These are phyloP conservation scores for Ascocoryne sarcoides DNA, from an alignment of 2,329 filamentous ascomycete species.

Conservation along the genomic window DNA sequence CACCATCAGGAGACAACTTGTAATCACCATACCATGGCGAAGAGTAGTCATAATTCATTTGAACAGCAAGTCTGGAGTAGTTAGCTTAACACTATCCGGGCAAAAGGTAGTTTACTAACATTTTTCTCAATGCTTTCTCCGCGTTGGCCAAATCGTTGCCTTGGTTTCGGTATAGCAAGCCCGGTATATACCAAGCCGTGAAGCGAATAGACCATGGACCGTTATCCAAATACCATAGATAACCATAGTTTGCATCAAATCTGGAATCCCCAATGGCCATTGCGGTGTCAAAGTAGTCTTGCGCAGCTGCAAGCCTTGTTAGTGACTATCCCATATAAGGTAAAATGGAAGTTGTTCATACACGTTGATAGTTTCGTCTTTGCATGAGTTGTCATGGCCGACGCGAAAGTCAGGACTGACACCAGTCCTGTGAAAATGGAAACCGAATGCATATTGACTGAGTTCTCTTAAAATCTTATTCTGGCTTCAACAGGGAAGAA, in stretches of 20 bases:
- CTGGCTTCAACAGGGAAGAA: too few species aligned
- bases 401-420: too few species aligned
- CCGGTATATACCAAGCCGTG: constrained; percentile 49
- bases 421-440: too few species aligned
- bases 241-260: constrained; percentile 35
- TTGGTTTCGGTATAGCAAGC: constrained; percentile 47
- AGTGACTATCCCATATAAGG: too few species aligned
- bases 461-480: too few species aligned
- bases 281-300: constrained; percentile 33
- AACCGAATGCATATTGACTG: too few species aligned
- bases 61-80: background rate
- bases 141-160: constrained; percentile 41
- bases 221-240: constrained; percentile 34
- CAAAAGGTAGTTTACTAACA: constrained; percentile 30
- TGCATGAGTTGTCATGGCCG: too few species aligned
- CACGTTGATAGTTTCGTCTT: too few species aligned
- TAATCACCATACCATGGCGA: too few species aligned
- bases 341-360: too few species aligned
- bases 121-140: constrained; percentile 42
- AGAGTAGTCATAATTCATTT: too few species aligned
- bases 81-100: background rate
- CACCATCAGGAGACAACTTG: constrained; percentile 33
- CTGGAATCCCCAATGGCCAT: constrained; percentile 33
- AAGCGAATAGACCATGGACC: constrained; percentile 36
- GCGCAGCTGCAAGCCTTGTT: too few species aligned